A percentile compares a stretch with the other conserved stretches of the same genome.
Evolutionary conservation across 495 filamentous ascomycete species (phyloP).

Genomic region (Hypoxylon trugodes): DNA sequence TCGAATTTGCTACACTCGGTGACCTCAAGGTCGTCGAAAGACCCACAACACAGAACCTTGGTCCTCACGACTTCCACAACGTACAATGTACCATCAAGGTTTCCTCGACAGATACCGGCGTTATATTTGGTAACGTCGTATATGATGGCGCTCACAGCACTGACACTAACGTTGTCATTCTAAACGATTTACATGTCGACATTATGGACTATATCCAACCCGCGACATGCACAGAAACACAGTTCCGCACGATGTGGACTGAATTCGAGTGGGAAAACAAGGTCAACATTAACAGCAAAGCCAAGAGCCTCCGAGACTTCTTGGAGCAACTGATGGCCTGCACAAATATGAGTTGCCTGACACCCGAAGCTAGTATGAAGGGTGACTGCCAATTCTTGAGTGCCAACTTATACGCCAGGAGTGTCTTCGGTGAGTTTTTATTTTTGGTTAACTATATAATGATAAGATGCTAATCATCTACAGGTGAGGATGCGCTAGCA

Average conservation of each 20-base stretch:
- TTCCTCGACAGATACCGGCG: constrained; percentile 96
- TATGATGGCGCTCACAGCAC: constrained; percentile 96
- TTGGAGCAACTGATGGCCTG: constrained; percentile 93
- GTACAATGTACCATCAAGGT: constrained; percentile 99
- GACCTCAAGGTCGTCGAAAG: constrained; percentile 98
- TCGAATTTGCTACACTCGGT: constrained; percentile 97
- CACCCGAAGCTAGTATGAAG: constrained; percentile 94
- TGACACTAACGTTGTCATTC: constrained; percentile 96
- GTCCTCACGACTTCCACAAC: constrained; percentile 94
- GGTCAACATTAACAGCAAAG: constrained; percentile 99
- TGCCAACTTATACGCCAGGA: constrained; percentile 96
- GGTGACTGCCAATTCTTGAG: constrained; percentile 98
- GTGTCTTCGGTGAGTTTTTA: constrained; percentile 91
- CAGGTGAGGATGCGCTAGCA: constrained; percentile 98
- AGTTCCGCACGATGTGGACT: constrained; percentile 99
- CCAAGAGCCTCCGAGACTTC: constrained; percentile 91
- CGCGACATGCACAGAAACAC: constrained; percentile 94
- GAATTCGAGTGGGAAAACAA: constrained; percentile 99
- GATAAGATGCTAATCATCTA: constrained; percentile 37
- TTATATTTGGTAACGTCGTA: constrained; percentile 99
- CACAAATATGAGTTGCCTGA: constrained; percentile 98
- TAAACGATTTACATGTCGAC: constrained; percentile 98
- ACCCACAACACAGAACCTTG: constrained; percentile 94
- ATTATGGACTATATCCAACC: constrained; percentile 99
- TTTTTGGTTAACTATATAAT: not conserved